Evolutionary conservation across 176 grass and related monocot genomes (phyloP).

Genomic region (Bonia amplexicaulis): DNA sequence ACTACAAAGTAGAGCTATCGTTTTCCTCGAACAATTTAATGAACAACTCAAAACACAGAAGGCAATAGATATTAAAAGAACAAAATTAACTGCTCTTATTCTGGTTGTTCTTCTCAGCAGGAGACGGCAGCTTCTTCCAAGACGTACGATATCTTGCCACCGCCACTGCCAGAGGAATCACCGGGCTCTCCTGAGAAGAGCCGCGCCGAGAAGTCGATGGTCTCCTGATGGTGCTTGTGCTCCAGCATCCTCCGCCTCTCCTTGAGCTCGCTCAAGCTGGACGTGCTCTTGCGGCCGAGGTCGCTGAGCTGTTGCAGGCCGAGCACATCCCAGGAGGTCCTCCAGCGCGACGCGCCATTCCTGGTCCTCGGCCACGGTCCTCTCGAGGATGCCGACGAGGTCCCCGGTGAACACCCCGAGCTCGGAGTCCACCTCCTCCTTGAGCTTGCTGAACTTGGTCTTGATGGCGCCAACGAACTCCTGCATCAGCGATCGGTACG

Average conservation of each 20-base stretch:
- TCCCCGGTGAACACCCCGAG: constrained; percentile 71
- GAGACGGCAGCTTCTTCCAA: constrained; percentile 96
- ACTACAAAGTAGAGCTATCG: too few species aligned
- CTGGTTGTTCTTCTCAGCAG: constrained; percentile 67
- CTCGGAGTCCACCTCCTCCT: constrained; percentile 79
- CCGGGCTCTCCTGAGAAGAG: constrained; percentile 25
- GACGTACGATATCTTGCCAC: constrained; percentile 72
- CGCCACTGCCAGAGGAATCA: constrained; percentile 31
- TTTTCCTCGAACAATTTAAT: too few species aligned
- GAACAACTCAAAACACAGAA: too few species aligned
- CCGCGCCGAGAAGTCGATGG: constrained; percentile 48
- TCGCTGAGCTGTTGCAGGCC: constrained; percentile 81
- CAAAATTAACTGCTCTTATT: constrained; percentile 5
- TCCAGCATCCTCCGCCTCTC: constrained; percentile 71
- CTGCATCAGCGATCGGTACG: constrained; percentile 14
- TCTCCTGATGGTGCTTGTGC: constrained; percentile 61
- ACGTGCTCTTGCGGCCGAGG: constrained; percentile 53
- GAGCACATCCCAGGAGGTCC: constrained; percentile 73
- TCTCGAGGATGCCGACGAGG: constrained; percentile 56
- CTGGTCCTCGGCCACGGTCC: not conserved
- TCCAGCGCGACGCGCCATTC: constrained; percentile 53
- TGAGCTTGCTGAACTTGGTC: constrained; percentile 68
- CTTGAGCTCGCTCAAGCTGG: constrained; percentile 68
- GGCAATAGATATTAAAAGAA: too few species aligned
- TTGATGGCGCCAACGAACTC: constrained; percentile 68